phyloP scores from a whole-genome alignment of 2,329 filamentous ascomycete genomes.

The Trichoderma sp. region DNA sequence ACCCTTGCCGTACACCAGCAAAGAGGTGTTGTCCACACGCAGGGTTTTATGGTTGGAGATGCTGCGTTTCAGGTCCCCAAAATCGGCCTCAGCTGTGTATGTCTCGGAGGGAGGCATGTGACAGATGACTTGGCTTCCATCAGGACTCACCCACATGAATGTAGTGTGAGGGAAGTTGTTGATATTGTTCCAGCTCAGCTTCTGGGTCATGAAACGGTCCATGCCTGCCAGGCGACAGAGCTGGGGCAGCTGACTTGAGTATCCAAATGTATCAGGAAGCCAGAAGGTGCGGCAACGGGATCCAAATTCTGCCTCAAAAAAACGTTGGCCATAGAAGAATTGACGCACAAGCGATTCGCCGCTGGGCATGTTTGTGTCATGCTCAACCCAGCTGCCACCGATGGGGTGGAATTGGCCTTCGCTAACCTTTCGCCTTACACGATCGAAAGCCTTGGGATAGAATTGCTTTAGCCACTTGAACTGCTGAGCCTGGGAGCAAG shows the following conservation, averaged over 20 bases:
- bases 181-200: conserved; percentile 99
- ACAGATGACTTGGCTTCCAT: conserved; percentile 94
- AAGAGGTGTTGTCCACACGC: conserved; percentile 85
- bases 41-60: conserved; percentile 92
- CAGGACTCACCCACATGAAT: conserved; percentile 96
- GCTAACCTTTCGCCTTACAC: conserved; percentile 88
- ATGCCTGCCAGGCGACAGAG: conserved; percentile 93
- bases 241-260: conserved; percentile 92
- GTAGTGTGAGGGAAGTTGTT: conserved; percentile 98
- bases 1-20: conserved; percentile 94
- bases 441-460: conserved; percentile 86
- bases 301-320: conserved; percentile 92
- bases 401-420: conserved; percentile 92
- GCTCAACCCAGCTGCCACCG: conserved; percentile 97
- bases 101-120: conserved; percentile 97
- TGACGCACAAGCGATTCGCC: conserved; percentile 93
- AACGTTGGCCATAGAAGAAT: conserved; percentile 92
- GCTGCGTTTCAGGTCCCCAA: conserved; percentile 89
- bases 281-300: conserved; percentile 89
- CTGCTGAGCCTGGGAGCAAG: conserved; percentile 91
- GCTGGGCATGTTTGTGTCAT: conserved; percentile 96
- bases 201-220: conserved; percentile 96
- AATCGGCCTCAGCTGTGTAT: conserved; percentile 91
- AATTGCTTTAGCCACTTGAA: conserved; percentile 94
- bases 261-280: conserved; percentile 97